These are phyloP conservation scores for Colletotrichum sp. DNA, from an alignment of 2,329 filamentous ascomycete genomes.

Conservation along the genomic window DNA sequence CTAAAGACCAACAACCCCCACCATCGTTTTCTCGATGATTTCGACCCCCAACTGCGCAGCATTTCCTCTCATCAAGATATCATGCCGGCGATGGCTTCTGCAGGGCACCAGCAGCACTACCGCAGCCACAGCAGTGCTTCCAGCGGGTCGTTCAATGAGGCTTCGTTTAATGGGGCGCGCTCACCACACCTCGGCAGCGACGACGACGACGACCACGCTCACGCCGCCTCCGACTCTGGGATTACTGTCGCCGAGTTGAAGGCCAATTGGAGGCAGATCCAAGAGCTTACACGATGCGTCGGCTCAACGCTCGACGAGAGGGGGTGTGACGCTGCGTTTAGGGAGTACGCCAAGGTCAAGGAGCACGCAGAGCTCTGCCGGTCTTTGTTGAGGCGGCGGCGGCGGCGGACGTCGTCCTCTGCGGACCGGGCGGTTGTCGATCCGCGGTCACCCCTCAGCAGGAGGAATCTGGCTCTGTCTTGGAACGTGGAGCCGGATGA, in stretches of 20 bases:
- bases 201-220: neutral
- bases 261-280: conserved; percentile 38
- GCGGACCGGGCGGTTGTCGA: neutral
- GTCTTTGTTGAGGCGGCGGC: neutral
- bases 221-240: conserved; percentile 22
- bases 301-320: conserved; percentile 34
- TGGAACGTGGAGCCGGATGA: neutral
- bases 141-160: neutral
- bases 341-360: conserved; percentile 46
- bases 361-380: neutral
- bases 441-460: neutral
- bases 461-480: neutral
- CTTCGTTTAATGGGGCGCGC: neutral
- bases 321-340: conserved; percentile 49
- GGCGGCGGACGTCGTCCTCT: neutral
- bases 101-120: neutral
- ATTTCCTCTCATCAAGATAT: neutral
- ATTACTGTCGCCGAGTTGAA: conserved; percentile 34
- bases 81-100: neutral
- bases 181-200: neutral
- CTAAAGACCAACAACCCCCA: neutral
- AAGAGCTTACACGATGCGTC: conserved; percentile 39
- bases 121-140: neutral
- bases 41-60: neutral
- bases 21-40: neutral